Evolutionary conservation across 148 eudicot species (phyloP).

Genomic region (Pouteria glomerata): DNA sequence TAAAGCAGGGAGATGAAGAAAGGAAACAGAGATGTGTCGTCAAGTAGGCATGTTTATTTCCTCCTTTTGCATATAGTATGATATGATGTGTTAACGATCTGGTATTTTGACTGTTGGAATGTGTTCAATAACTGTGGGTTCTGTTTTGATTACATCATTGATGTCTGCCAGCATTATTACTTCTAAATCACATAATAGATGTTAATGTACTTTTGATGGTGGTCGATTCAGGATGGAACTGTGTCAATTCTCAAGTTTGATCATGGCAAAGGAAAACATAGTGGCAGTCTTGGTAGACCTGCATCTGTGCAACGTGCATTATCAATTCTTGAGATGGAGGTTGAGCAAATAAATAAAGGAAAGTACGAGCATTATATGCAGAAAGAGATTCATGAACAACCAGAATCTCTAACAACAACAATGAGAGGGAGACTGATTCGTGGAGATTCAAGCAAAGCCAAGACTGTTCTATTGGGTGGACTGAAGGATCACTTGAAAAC

Average conservation of each 20-base stretch:
- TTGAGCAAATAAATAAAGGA: conserved; percentile 92
- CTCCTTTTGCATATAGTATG: no score
- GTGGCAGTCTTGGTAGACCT: conserved; percentile 32
- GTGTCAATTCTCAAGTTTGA: conserved; percentile 81
- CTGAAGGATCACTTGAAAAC: conserved; percentile 93
- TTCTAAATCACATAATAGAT: neutral
- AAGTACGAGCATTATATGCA: conserved; percentile 90
- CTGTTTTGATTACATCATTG: neutral
- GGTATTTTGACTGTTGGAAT: no score
- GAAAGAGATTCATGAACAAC: conserved; percentile 91
- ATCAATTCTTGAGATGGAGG: conserved; percentile 92
- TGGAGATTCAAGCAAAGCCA: conserved; percentile 82
- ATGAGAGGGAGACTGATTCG: conserved; percentile 97
- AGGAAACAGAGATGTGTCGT: no score
- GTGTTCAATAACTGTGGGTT: neutral
- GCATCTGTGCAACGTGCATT: conserved; percentile 82
- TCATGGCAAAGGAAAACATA: conserved; percentile 48
- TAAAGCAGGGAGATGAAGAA: no score
- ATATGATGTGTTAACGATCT: no score
- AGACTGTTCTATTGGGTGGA: conserved; percentile 89
- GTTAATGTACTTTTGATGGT: neutral
- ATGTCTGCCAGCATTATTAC: neutral
- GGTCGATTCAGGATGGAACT: conserved; percentile 59
- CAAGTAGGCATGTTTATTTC: no score
- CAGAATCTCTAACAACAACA: conserved; percentile 85